Evolutionary conservation across 2,329 filamentous ascomycete species (phyloP), one percentile per base, ranked within the genome.

Genomic region (Apiospora sp.): DNA sequence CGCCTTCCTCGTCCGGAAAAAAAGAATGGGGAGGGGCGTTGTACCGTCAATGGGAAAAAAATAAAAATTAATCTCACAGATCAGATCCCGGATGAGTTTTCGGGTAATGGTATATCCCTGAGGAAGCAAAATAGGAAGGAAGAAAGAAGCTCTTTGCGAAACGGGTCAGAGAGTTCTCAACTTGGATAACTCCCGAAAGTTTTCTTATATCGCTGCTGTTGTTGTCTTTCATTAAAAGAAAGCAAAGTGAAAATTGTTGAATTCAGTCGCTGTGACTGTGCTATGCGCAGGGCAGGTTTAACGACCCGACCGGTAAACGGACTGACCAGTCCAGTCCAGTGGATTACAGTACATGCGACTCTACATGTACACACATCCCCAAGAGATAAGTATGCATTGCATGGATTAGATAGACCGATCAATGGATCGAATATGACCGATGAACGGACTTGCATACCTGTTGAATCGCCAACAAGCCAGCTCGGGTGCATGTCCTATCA

Each of bases 111-210:
- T n/a, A 64, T 64, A 64, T 41, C 58, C 58, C 58, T 37, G 54
- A 16, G 27, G 30, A 37, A 37, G 14, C 6, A 34, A 22, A 34
- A 24, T 6, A n/a, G n/a, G 54, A 19, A n/a, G 34, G 58, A 64
- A 41, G 58, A 64, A 64, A 41, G 58, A 64, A 64, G 34, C 58
- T 41, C 34, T 41, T 41, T 64, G 58, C 34, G 34, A 64, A 34
- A 64, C 34, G 58, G 58, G 58, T 41, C 58, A 64, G 58, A 41
- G 58, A 64, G 58, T 64, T 64, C 34, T 30, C 58, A 41, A 64
- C 41, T 27, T 68, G 41, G 67, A 46, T n/a, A 68, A 68, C 22
- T 68, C 24, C 27, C 43, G 67, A 68, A 68, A 68, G 67, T 68
- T 68, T 68, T 68, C 67, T 68, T 68, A 64, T 64, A 64, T 41